Percentiles rank a stretch among this genome's conserved stretches.
These are phyloP conservation scores for Rhynchosporium graminicola DNA, from an alignment of 2,329 filamentous ascomycete species.

Conservation along the genomic window DNA sequence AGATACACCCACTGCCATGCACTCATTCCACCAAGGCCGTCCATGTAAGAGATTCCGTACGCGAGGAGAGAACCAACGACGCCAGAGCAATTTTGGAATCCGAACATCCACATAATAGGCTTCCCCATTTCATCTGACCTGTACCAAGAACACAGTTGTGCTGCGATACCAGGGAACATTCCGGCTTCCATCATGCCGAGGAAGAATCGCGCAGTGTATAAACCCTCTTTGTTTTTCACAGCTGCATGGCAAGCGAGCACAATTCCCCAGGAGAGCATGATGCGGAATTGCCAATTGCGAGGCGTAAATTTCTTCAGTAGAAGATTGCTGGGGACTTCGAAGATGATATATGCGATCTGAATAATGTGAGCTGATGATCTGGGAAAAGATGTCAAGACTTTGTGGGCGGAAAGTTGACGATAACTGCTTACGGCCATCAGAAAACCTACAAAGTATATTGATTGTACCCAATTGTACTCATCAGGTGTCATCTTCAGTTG, in stretches of 20 bases:
- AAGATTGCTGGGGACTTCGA: conserved; percentile 46
- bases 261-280: conserved; percentile 44
- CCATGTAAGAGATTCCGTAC: conserved; percentile 46
- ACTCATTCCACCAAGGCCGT: conserved; percentile 48
- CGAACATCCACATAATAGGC: conserved; percentile 48
- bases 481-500: conserved; percentile 45
- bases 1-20: conserved; percentile 61
- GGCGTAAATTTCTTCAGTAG: conserved; percentile 43
- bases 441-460: conserved; percentile 43
- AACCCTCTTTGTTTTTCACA: conserved; percentile 43
- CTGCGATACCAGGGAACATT: conserved; percentile 46
- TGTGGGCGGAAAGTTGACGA: neutral
- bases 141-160: conserved; percentile 50
- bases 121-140: conserved; percentile 47
- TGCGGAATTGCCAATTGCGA: conserved; percentile 42
- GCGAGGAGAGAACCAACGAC: conserved; percentile 51
- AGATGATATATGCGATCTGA: conserved; percentile 45
- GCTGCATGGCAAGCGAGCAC: conserved; percentile 45
- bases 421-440: neutral
- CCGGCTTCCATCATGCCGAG: conserved; percentile 47
- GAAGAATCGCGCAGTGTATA: conserved; percentile 45
- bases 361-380: neutral
- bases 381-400: neutral
- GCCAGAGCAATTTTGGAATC: conserved; percentile 42
- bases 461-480: conserved; percentile 46